phyloP scores from a whole-genome alignment of 164 flowering plant genomes.

The Dillenia turbinata region DNA sequence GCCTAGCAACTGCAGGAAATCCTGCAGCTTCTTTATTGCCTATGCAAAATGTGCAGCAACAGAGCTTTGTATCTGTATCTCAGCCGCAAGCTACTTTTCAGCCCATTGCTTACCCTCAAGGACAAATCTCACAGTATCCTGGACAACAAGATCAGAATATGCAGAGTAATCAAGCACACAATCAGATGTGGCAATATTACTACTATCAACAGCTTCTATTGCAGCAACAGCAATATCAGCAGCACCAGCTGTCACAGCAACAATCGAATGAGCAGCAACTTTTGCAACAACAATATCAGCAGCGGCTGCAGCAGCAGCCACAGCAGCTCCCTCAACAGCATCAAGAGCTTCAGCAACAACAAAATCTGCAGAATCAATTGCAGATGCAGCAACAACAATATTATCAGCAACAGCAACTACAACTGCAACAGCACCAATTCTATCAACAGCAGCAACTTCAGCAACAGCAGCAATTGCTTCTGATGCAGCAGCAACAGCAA shows the following conservation, averaged over 20 bases:
- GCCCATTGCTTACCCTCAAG: slow-evolving; percentile 31
- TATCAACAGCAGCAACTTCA: slow-evolving; percentile 24
- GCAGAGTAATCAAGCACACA: slow-evolving; percentile 40
- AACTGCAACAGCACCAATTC: slow-evolving; percentile 6
- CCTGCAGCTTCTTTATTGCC: slow-evolving; percentile 27
- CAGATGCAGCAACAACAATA: slow-evolving; percentile 11
- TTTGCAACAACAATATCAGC: slow-evolving; percentile 26
- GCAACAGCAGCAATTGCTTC: slow-evolving; percentile 20
- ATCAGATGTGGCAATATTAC: slow-evolving; percentile 70
- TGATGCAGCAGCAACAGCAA: slow-evolving; percentile 19
- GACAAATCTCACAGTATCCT: slow-evolving; percentile 28
- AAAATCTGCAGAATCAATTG: slow-evolving; percentile 15
- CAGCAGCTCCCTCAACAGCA: slow-evolving; percentile 15
- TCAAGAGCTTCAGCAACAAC: slow-evolving; percentile 21
- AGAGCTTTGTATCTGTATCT: slow-evolving; percentile 20
- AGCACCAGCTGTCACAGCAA: slow-evolving; percentile 21
- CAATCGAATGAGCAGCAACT: slow-evolving; percentile 14
- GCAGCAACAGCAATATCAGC: slow-evolving; percentile 14
- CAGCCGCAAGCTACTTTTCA: slow-evolving; percentile 28
- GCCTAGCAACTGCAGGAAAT: slow-evolving; percentile 21
- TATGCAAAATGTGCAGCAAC: slow-evolving; percentile 33
- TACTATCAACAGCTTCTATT: slow-evolving; percentile 54
- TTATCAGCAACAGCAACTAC: slow-evolving; percentile 9
- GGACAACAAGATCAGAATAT: slow-evolving; percentile 31
- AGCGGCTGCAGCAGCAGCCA: slow-evolving; percentile 15